Evolutionary conservation across 805 yeast species (phyloP).

Genomic region (Zygoascus flipseniorum): DNA sequence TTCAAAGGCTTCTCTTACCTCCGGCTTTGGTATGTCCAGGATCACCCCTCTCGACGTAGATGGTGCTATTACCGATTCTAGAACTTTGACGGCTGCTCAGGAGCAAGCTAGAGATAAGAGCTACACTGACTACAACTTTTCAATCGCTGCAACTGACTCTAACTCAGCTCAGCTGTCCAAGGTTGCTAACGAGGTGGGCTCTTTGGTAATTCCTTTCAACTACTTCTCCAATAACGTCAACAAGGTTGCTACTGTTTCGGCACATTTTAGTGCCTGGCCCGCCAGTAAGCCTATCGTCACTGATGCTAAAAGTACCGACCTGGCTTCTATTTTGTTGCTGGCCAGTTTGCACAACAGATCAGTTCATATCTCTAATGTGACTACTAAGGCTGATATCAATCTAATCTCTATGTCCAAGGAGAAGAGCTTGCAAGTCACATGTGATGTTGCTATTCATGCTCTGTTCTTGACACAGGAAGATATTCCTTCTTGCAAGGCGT

Average conservation of each 20-base stretch:
- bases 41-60: constrained; percentile 62
- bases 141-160: constrained; percentile 71
- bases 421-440: constrained; percentile 73
- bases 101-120: constrained; percentile 45
- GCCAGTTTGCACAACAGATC: constrained; percentile 81
- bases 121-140: constrained; percentile 72
- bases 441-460: constrained; percentile 78
- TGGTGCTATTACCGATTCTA: constrained; percentile 59
- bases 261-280: constrained; percentile 82
- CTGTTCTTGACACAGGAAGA: constrained; percentile 62
- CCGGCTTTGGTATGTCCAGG: constrained; percentile 85
- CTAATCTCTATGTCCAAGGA: constrained; percentile 79
- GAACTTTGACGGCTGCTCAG: constrained; percentile 57
- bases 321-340: constrained; percentile 84
- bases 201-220: constrained; percentile 74
- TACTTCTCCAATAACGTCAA: constrained; percentile 48
- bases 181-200: constrained; percentile 60
- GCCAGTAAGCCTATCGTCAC: constrained; percentile 74
- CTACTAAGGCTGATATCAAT: constrained; percentile 70
- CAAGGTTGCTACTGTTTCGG: constrained; percentile 69
- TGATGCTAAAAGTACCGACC: constrained; percentile 84
- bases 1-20: constrained; percentile 60
- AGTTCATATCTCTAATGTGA: constrained; percentile 83
- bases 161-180: constrained; percentile 56
- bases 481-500: constrained; percentile 58